Evolutionary conservation across 2,329 filamentous ascomycete genomes (phyloP).

Genomic region (Hymenoscyphus salicellus): DNA sequence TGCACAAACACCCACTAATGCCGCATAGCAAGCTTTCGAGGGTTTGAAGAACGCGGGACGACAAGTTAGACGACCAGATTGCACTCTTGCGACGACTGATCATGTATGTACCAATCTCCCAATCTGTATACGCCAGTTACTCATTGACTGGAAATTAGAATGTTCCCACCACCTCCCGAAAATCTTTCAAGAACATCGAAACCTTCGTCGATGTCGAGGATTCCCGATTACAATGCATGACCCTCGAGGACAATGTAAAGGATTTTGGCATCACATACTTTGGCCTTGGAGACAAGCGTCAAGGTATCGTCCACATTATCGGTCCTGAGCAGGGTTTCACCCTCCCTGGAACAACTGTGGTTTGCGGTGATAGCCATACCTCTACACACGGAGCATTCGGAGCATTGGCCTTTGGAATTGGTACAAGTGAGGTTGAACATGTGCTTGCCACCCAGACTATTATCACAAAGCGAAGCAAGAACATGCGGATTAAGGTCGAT

Average conservation of each 20-base stretch:
- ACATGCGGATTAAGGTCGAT: conserved; percentile 96
- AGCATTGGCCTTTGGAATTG: conserved; percentile 91
- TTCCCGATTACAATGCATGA: conserved; percentile 89
- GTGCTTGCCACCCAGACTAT: conserved; percentile 94
- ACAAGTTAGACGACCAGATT: conserved; percentile 88
- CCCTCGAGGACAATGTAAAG: conserved; percentile 95
- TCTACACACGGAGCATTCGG: conserved; percentile 98
- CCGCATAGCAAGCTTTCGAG: conserved; percentile 84
- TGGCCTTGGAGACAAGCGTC: conserved; percentile 89
- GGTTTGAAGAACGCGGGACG: conserved; percentile 86
- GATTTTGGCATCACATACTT: conserved; percentile 97
- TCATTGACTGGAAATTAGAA: conserved; percentile 56
- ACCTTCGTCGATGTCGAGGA: conserved; percentile 94
- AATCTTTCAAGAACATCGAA: conserved; percentile 88
- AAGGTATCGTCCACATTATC: conserved; percentile 98
- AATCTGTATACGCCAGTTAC: conserved; percentile 1
- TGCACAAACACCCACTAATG: neutral
- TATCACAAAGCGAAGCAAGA: conserved; percentile 93
- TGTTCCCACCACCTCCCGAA: conserved; percentile 85
- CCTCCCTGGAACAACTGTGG: conserved; percentile 91
- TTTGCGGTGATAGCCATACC: conserved; percentile 97
- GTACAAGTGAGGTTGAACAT: conserved; percentile 97
- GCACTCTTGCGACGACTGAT: conserved; percentile 93
- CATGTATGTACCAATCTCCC: conserved; percentile 62
- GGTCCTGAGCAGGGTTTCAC: conserved; percentile 99